These are phyloP conservation scores for Coemansia sp. DNA, from an alignment of 192 early-diverging fungal species.

Conservation along the genomic window DNA sequence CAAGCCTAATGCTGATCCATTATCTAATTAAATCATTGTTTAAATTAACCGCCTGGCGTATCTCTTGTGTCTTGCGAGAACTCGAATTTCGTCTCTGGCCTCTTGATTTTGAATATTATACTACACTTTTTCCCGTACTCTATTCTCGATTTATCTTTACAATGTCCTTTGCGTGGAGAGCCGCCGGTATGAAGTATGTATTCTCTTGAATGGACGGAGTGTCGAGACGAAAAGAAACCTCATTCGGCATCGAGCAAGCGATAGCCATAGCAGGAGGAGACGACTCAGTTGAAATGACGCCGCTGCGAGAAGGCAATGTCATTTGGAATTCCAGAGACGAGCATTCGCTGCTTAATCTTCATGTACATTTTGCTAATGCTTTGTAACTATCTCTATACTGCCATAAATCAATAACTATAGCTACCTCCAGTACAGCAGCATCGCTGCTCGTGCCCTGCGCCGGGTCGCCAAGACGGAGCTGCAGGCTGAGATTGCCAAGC, in stretches of 20 bases:
- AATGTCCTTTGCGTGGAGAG: conserved; percentile 54
- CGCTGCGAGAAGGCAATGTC: background rate
- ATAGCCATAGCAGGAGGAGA: background rate
- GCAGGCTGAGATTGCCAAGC: conserved; percentile 52
- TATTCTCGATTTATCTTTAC: background rate
- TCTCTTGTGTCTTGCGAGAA: background rate
- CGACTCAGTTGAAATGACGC: background rate
- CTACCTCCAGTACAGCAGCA: conserved; percentile 58
- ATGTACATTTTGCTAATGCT: conserved; percentile 13
- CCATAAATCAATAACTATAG: conserved; percentile 13
- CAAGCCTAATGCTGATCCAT: background rate
- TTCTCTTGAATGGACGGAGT: background rate
- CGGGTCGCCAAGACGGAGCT: conserved; percentile 49
- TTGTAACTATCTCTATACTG: no score
- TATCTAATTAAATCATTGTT: background rate
- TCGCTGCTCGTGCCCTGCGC: conserved; percentile 54
- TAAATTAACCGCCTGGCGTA: background rate
- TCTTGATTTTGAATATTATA: background rate
- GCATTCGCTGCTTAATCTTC: background rate
- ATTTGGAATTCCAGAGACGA: background rate
- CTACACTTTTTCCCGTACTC: background rate
- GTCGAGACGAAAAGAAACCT: background rate
- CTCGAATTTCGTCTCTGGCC: background rate
- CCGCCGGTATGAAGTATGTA: conserved; percentile 56
- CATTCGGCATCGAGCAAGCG: background rate